Percentiles rank a stretch among this genome's conserved stretches.
phyloP scores from a whole-genome alignment of 1,284 basidiomycete genomes.

The Cutaneotrichosporon arboriforme region DNA sequence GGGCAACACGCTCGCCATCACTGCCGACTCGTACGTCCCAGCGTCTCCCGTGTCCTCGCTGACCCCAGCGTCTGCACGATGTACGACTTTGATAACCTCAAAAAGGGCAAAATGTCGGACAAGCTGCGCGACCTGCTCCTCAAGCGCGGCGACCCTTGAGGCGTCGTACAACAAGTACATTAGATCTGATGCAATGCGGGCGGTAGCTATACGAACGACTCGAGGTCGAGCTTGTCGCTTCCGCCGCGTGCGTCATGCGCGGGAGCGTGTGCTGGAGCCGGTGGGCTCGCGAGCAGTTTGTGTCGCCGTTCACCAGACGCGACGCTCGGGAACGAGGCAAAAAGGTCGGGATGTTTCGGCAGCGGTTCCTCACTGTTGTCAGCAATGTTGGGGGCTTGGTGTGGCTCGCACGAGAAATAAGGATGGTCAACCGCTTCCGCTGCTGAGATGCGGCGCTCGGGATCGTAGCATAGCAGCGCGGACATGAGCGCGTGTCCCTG shows the following conservation, averaged over 20 bases:
- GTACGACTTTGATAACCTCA: conserved; percentile 41
- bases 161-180: background rate
- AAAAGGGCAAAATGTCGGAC: conserved; percentile 38
- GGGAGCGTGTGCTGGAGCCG: conserved; percentile 33
- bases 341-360: conserved; percentile 96
- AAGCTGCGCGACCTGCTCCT: conserved; percentile 27
- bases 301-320: conserved; percentile 81
- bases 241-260: conserved; percentile 11
- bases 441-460: conserved; percentile 73
- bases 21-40: conserved; percentile 12
- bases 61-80: conserved; percentile 35
- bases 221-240: conserved; percentile 35
- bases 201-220: conserved; percentile 39
- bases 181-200: too few relatives aligned
- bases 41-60: background rate
- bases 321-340: conserved; percentile 89
- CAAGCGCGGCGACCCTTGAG: conserved; percentile 4
- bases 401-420: conserved; percentile 75
- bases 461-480: conserved; percentile 81
- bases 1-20: conserved; percentile 35
- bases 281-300: conserved; percentile 37
- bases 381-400: background rate
- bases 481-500: conserved; percentile 80
- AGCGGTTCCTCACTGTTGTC: conserved; percentile 73
- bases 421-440: conserved; percentile 83